Percentiles rank a stretch among this genome's conserved stretches.
These are phyloP conservation scores for Brasilioporus rufonigricans DNA, from an alignment of 768 basidiomycete genomes.

Conservation along the genomic window DNA sequence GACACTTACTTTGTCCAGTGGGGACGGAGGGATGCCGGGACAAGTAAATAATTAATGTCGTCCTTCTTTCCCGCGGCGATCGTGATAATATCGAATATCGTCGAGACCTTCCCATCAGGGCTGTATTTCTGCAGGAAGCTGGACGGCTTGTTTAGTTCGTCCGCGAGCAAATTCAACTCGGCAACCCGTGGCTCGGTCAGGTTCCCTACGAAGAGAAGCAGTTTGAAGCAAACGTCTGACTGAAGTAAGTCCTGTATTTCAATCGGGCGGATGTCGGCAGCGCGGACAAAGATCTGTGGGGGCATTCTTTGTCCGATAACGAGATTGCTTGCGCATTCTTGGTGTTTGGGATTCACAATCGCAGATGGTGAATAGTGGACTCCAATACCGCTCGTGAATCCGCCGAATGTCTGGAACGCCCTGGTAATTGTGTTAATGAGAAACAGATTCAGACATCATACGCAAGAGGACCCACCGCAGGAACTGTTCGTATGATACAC, in stretches of 20 bases:
- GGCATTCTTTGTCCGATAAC: slow-evolving; percentile 39
- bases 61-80: slow-evolving; percentile 31
- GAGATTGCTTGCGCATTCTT: slow-evolving; percentile 32
- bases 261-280: slow-evolving; percentile 35
- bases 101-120: slow-evolving; percentile 15
- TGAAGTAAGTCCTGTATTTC: slow-evolving; percentile 43
- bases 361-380: slow-evolving; percentile 39
- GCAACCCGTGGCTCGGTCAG: slow-evolving; percentile 19
- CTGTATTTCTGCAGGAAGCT: slow-evolving; percentile 31
- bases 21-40: slow-evolving; percentile 35
- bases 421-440: slow-evolving; percentile 19
- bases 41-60: slow-evolving; percentile 30
- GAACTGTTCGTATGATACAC: slow-evolving; percentile 36
- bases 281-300: slow-evolving; percentile 35
- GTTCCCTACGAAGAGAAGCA: slow-evolving; percentile 35
- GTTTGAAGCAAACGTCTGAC: slow-evolving; percentile 38
- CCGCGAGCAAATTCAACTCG: slow-evolving; percentile 27
- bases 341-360: slow-evolving; percentile 33
- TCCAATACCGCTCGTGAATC: slow-evolving; percentile 38
- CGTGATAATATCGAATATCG: slow-evolving; percentile 33
- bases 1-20: slow-evolving; percentile 44
- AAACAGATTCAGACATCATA: neutral
- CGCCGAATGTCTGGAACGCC: slow-evolving; percentile 37
- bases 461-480: slow-evolving; percentile 22
- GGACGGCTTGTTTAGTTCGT: slow-evolving; percentile 24